Conservation (phyloP, 2,329 filamentous ascomycete genomes). For the Xylariaceae sp. region DNA sequence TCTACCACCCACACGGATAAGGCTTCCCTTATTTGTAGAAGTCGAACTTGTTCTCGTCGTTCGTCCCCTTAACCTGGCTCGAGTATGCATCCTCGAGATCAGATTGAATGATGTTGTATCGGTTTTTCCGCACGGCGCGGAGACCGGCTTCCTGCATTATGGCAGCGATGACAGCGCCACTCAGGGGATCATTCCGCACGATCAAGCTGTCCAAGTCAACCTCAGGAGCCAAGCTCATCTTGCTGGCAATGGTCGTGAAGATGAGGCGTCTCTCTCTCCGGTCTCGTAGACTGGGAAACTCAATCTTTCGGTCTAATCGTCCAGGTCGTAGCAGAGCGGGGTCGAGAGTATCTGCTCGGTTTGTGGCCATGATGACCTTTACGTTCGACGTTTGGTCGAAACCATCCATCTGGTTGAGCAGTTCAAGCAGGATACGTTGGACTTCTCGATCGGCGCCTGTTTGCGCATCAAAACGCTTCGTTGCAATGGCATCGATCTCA, state of each 20-base stretch:
- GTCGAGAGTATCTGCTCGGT: constrained; percentile 95
- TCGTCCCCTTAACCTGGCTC: constrained; percentile 86
- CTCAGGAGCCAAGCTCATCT: constrained; percentile 97
- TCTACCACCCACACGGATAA: neutral
- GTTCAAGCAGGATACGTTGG: constrained; percentile 94
- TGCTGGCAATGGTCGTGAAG: constrained; percentile 93
- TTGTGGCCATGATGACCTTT: constrained; percentile 99
- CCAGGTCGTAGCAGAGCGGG: constrained; percentile 93
- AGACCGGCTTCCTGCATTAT: constrained; percentile 99
- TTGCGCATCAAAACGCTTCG: constrained; percentile 98
- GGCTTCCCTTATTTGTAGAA: constrained; percentile 75
- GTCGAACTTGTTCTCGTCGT: constrained; percentile 78
- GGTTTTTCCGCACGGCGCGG: constrained; percentile 92
- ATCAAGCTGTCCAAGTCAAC: constrained; percentile 96
- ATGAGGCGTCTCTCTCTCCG: constrained; percentile 94
- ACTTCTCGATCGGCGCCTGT: constrained; percentile 98
- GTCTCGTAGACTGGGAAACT: constrained; percentile 94
- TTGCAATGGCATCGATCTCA: constrained; percentile 98
- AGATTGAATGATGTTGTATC: constrained; percentile 98
- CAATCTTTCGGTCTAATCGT: constrained; percentile 96
- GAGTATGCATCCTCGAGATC: constrained; percentile 98
- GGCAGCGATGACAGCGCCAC: constrained; percentile 93
- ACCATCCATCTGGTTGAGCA: constrained; percentile 99
- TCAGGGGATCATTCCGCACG: constrained; percentile 93
- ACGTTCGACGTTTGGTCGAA: constrained; percentile 99